Evolutionary conservation across 2,329 filamentous ascomycete genomes (phyloP).

Genomic region (Fusarium robinianum): DNA sequence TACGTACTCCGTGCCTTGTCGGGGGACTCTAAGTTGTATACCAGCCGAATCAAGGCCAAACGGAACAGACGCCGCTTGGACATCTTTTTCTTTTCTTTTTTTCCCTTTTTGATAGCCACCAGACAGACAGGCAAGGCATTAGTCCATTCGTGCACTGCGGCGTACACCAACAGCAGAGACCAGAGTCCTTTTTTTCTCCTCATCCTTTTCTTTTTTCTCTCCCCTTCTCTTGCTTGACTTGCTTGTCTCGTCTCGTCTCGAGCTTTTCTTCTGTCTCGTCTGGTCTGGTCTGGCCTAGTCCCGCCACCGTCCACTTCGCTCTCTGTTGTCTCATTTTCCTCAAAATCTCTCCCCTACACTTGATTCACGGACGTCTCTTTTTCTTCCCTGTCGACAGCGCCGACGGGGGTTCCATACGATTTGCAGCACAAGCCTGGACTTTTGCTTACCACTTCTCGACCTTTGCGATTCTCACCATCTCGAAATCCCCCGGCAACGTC

Average conservation of each 20-base stretch:
- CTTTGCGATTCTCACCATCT: conserved; percentile 22
- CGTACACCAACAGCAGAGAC: too few relatives aligned
- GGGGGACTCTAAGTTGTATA: too few relatives aligned
- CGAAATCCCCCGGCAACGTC: conserved; percentile 19
- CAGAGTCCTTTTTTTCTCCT: too few relatives aligned
- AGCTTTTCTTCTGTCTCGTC: too few relatives aligned
- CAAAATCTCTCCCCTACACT: conserved; percentile 6
- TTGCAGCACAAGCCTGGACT: conserved; percentile 9
- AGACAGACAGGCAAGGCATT: conserved; percentile 18
- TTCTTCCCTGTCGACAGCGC: conserved; percentile 14
- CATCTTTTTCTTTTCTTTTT: too few relatives aligned
- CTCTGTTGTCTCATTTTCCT: conserved; percentile 29
- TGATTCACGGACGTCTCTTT: conserved; percentile 2
- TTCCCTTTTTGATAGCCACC: conserved; percentile 18
- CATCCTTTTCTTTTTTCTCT: conserved; percentile 26
- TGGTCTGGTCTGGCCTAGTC: conserved; percentile 16
- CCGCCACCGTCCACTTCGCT: conserved; percentile 20
- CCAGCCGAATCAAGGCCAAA: conserved; percentile 24
- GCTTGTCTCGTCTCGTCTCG: conserved; percentile 23
- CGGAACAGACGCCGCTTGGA: conserved; percentile 25
- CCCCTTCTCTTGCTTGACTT: conserved; percentile 21
- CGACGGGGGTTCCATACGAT: conserved; percentile 11
- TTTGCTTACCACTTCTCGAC: conserved; percentile 20
- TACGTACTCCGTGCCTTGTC: too few relatives aligned
- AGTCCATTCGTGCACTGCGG: too few relatives aligned